Conservation (phyloP, 495 filamentous ascomycete species). For the Hypoxylon trugodes region DNA sequence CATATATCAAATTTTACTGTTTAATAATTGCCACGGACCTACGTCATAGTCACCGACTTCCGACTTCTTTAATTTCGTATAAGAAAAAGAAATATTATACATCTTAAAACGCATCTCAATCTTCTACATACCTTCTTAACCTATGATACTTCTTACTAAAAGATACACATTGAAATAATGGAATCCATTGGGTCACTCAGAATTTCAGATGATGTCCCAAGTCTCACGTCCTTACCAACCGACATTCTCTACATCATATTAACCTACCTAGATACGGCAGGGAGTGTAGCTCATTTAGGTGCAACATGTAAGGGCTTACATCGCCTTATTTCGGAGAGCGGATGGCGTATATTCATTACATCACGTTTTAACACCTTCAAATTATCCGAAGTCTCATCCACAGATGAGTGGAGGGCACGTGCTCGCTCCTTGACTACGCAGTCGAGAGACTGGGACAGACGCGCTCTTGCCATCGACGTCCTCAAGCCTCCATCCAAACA, state of each 20-base stretch:
- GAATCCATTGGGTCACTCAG: constrained; percentile 12
- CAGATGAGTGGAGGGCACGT: constrained; percentile 44
- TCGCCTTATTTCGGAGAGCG: constrained; percentile 42
- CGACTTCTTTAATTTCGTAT: background rate
- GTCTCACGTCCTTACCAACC: constrained; percentile 44
- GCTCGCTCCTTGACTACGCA: constrained; percentile 53
- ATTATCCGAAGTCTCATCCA: constrained; percentile 25
- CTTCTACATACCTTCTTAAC: background rate
- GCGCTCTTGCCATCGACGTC: constrained; percentile 46
- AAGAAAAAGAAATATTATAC: background rate
- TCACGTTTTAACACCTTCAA: constrained; percentile 48
- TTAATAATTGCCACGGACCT: constrained; percentile 7
- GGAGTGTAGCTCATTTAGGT: constrained; percentile 46
- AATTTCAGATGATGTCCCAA: constrained; percentile 8
- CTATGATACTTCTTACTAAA: background rate
- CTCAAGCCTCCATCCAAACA: constrained; percentile 17
- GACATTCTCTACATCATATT: constrained; percentile 53
- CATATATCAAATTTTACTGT: background rate
- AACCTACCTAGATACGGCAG: constrained; percentile 48
- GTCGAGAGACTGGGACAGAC: constrained; percentile 54
- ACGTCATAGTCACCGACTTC: constrained; percentile 18
- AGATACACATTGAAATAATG: background rate
- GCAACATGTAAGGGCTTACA: constrained; percentile 43
- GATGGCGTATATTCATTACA: constrained; percentile 56
- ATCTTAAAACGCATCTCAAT: too few species aligned